A percentile compares a stretch with the other conserved stretches of the same genome.
Conservation (phyloP, 768 basidiomycete species). For the Leucocoprinus leucothites region DNA sequence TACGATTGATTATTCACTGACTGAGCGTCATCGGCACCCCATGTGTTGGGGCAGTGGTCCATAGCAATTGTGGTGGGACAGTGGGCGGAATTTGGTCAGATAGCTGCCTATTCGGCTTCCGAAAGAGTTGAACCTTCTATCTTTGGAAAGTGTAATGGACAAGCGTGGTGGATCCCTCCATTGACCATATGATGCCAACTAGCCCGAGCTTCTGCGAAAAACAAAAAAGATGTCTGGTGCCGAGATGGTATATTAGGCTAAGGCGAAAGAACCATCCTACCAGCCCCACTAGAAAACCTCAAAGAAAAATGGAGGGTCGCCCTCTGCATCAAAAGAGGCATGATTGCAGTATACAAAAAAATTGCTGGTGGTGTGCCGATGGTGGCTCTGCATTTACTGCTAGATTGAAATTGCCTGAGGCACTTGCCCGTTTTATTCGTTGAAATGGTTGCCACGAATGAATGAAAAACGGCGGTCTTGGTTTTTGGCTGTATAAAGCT, state of each 20-base stretch:
- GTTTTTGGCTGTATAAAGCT: background rate
- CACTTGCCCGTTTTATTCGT: background rate
- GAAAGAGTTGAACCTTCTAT: background rate
- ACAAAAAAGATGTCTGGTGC: background rate
- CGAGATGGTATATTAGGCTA: background rate
- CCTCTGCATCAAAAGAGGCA: background rate
- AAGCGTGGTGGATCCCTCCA: no score
- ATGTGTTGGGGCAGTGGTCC: no score
- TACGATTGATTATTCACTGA: background rate
- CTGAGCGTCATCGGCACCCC: background rate
- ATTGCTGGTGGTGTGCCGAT: no score
- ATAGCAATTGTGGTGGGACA: no score
- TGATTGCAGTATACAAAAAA: background rate
- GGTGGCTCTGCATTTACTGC: no score
- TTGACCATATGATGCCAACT: no score
- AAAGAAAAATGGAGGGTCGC: background rate
- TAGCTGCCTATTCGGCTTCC: conserved; percentile 3
- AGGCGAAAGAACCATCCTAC: background rate
- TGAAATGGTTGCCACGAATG: background rate
- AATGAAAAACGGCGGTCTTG: no score
- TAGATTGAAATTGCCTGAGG: no score
- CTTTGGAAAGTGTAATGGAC: background rate
- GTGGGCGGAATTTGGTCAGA: background rate
- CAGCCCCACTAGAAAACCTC: background rate
- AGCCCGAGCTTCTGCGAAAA: background rate